Evolutionary conservation across 2,329 filamentous ascomycete species (phyloP).

Genomic region (Helicocarpus griseus): DNA sequence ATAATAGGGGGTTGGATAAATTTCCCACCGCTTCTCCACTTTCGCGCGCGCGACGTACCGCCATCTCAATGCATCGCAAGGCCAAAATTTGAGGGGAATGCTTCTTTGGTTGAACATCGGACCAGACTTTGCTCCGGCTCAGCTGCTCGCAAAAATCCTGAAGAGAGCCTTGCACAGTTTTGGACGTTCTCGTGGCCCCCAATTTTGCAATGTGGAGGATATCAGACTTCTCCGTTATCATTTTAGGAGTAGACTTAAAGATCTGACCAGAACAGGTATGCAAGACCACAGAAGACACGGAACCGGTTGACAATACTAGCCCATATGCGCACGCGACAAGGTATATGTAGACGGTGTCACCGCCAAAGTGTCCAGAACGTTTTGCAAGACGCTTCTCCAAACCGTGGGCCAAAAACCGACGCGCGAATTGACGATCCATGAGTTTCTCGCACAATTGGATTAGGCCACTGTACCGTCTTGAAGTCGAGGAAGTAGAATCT

Average conservation of each 20-base stretch:
- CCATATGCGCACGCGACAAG: conserved; percentile 25
- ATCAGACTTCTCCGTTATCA: conserved; percentile 23
- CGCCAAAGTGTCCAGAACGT: conserved; percentile 47
- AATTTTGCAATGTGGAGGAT: conserved; percentile 17
- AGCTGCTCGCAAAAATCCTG: conserved; percentile 18
- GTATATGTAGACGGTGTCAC: conserved; percentile 38
- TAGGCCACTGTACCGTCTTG: conserved; percentile 43
- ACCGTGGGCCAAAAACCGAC: conserved; percentile 60
- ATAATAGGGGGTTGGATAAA: conserved; percentile 20
- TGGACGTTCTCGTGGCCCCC: conserved; percentile 20
- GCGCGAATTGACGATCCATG: conserved; percentile 29
- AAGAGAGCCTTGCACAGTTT: conserved; percentile 21
- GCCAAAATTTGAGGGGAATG: conserved; percentile 25
- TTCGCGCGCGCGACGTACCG: conserved; percentile 23
- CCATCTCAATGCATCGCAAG: conserved; percentile 24
- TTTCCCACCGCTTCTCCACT: conserved; percentile 20
- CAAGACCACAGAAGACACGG: conserved; percentile 21
- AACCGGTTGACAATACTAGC: conserved; percentile 20
- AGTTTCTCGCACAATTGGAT: conserved; percentile 48
- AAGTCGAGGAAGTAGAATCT: conserved; percentile 34
- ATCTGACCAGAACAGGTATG: conserved; percentile 24
- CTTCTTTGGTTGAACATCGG: conserved; percentile 10
- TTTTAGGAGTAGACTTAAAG: conserved; percentile 17
- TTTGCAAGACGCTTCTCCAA: conserved; percentile 60
- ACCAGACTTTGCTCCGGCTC: conserved; percentile 19